These are phyloP conservation scores for Mycena capillaripes DNA, from an alignment of 768 basidiomycete genomes.

Conservation along the genomic window DNA sequence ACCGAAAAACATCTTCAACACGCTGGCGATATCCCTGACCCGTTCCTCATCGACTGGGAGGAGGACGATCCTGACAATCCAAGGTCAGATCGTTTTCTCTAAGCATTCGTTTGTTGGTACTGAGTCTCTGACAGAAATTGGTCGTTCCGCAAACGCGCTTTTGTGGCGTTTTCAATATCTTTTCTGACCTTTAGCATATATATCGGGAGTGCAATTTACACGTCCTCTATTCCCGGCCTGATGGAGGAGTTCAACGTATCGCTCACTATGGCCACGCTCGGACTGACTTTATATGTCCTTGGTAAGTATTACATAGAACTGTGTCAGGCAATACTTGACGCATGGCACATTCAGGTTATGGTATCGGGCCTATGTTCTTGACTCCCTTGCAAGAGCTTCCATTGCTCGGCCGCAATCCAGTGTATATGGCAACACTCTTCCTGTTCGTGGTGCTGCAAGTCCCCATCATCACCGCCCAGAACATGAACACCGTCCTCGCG, in stretches of 20 bases:
- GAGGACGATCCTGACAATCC: conserved; percentile 44
- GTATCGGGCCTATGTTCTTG: conserved; percentile 42
- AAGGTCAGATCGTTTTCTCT: conserved; percentile 27
- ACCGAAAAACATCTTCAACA: no score
- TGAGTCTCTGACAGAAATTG: conserved; percentile 41
- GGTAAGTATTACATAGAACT: conserved; percentile 33
- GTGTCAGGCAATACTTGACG: no score
- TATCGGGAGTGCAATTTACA: conserved; percentile 49
- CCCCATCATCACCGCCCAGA: conserved; percentile 46
- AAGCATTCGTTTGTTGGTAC: neutral
- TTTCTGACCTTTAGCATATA: conserved; percentile 48
- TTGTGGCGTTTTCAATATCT: conserved; percentile 46
- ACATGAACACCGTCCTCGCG: conserved; percentile 45
- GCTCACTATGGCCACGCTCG: conserved; percentile 43
- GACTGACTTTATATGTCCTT: conserved; percentile 43
- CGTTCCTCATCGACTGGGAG: conserved; percentile 42
- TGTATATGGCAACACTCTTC: conserved; percentile 47
- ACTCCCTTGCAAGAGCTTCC: conserved; percentile 49
- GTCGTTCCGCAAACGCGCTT: conserved; percentile 43
- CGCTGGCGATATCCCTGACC: conserved; percentile 30
- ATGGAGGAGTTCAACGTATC: conserved; percentile 44
- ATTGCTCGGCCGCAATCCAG: conserved; percentile 45
- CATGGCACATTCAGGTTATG: no score
- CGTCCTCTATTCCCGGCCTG: conserved; percentile 43
- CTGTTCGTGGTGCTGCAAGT: conserved; percentile 49